phyloP scores from a whole-genome alignment of 2,329 filamentous ascomycete species.

The Penicillium griseofulvum region DNA sequence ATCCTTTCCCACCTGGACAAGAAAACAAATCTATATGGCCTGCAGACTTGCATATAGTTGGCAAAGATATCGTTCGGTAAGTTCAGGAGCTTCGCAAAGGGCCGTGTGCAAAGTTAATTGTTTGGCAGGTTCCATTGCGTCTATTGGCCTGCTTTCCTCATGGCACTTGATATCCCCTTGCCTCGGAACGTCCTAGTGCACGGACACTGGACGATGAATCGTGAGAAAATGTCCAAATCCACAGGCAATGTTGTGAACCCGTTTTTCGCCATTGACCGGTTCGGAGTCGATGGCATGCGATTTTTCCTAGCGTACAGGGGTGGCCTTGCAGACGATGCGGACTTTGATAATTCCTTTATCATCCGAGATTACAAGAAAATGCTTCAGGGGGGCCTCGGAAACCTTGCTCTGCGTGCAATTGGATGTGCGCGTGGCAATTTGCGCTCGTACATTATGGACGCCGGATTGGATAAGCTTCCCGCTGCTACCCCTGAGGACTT shows the following conservation, averaged over 20 bases:
- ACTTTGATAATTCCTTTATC: constrained; percentile 79
- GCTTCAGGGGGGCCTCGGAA: constrained; percentile 75
- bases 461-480: constrained; percentile 28
- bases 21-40: constrained; percentile 73
- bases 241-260: constrained; percentile 94
- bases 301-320: constrained; percentile 85
- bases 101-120: constrained; percentile 17
- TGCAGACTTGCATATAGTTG: constrained; percentile 85
- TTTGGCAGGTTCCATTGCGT: constrained; percentile 75
- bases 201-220: constrained; percentile 91
- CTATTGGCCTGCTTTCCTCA: constrained; percentile 95
- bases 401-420: constrained; percentile 70
- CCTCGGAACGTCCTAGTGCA: constrained; percentile 82
- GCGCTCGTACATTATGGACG: constrained; percentile 53
- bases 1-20: constrained; percentile 67
- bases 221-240: constrained; percentile 94
- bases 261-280: constrained; percentile 84
- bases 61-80: constrained; percentile 86
- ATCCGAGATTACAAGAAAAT: constrained; percentile 74
- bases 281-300: constrained; percentile 81
- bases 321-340: constrained; percentile 71
- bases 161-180: constrained; percentile 77
- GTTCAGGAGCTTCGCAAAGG: constrained; percentile 8
- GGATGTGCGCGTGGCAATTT: constrained; percentile 69
- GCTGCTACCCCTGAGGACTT: constrained; percentile 30